phyloP scores from a whole-genome alignment of 257 asterid species.

The Solanum dulcamara region DNA sequence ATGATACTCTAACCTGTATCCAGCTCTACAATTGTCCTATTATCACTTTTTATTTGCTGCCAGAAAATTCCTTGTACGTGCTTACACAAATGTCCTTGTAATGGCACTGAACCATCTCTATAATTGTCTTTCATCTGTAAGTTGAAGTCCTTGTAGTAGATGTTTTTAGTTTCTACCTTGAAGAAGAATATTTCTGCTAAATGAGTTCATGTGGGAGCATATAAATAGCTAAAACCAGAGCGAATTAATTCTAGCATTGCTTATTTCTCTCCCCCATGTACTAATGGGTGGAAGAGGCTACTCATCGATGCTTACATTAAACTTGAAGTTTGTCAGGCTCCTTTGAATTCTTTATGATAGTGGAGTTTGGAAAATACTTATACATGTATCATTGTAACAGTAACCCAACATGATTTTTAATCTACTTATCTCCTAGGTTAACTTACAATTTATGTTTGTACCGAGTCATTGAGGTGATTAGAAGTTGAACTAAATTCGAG shows the following conservation, averaged over 20 bases:
- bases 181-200: not conserved
- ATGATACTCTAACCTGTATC: not conserved
- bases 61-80: not conserved
- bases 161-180: not conserved
- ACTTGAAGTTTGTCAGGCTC: conserved; percentile 36
- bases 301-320: conserved; percentile 17
- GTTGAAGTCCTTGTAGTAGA: too few relatives aligned
- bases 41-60: not conserved
- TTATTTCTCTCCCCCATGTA: conserved; percentile 3
- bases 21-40: too few relatives aligned
- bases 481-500: too few relatives aligned
- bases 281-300: conserved; percentile 12
- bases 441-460: not conserved
- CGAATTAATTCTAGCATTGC: conserved; percentile 1
- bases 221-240: not conserved
- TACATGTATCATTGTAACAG: not conserved
- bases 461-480: too few relatives aligned
- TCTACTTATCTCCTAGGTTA: not conserved
- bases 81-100: not conserved
- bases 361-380: conserved; percentile 43
- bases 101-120: not conserved
- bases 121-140: not conserved
- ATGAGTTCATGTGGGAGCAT: not conserved
- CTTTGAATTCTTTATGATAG: conserved; percentile 14
- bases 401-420: not conserved